These are phyloP conservation scores for Rhizophagus sp. DNA, from an alignment of 192 early-diverging fungal species.

Conservation along the genomic window DNA sequence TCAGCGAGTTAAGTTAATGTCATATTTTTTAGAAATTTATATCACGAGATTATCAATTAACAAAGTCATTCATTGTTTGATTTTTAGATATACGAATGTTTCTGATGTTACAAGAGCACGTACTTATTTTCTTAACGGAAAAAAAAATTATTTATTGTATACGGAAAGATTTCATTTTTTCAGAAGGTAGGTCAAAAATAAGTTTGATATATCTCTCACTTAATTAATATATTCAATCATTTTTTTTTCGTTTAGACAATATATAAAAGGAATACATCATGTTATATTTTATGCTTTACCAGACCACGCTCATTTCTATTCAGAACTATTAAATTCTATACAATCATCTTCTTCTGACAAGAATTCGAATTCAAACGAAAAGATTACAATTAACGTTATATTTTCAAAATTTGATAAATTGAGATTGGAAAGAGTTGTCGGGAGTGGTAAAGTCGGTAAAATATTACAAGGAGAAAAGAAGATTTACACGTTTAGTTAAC, in stretches of 20 bases:
- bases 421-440: constrained; percentile 88
- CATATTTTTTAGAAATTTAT: background rate
- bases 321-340: constrained; percentile 85
- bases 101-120: constrained; percentile 79
- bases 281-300: constrained; percentile 92
- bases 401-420: constrained; percentile 85
- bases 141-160: constrained; percentile 73
- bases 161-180: constrained; percentile 99
- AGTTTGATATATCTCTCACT: background rate
- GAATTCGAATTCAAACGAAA: constrained; percentile 41
- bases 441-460: constrained; percentile 43
- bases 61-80: too few relatives aligned
- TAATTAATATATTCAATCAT: background rate
- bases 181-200: constrained; percentile 51
- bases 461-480: background rate
- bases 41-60: background rate
- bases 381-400: constrained; percentile 64
- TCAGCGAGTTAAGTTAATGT: constrained; percentile 71
- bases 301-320: constrained; percentile 81
- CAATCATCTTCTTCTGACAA: constrained; percentile 48
- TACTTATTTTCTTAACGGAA: constrained; percentile 78
- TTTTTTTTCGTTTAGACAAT: constrained; percentile 49
- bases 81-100: constrained; percentile 71
- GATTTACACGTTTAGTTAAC: background rate
- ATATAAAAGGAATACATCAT: constrained; percentile 80